phyloP scores from a whole-genome alignment of 352 stramenopile species.

The Thalassiosira delicatula region DNA sequence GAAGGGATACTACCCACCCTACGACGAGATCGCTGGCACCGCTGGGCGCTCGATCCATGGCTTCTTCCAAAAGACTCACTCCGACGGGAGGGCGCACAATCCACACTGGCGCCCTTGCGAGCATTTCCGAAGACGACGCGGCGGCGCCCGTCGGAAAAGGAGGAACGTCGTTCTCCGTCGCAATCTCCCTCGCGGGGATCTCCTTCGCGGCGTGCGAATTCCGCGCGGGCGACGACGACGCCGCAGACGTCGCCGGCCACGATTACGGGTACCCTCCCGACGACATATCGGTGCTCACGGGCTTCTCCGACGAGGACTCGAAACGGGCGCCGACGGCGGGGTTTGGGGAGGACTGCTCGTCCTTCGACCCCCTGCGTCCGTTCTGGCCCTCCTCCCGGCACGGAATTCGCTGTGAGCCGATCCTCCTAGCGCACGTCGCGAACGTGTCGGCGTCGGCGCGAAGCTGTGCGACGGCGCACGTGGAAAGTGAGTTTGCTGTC shows the following conservation, averaged over 20 bases:
- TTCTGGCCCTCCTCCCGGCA: slow-evolving; percentile 56
- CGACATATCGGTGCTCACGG: slow-evolving; percentile 66
- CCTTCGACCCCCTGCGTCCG: slow-evolving; percentile 47
- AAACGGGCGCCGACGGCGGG: slow-evolving; percentile 29
- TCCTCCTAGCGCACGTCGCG: slow-evolving; percentile 56
- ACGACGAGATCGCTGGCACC: background rate
- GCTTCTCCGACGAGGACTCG: slow-evolving; percentile 59
- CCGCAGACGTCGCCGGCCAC: background rate
- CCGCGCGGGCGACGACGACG: slow-evolving; percentile 3
- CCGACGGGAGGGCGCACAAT: background rate
- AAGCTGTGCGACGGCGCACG: slow-evolving; percentile 13
- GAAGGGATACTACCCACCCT: background rate
- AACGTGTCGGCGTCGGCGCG: slow-evolving; percentile 39
- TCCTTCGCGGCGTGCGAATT: slow-evolving; percentile 61
- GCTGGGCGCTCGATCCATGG: slow-evolving; percentile 6
- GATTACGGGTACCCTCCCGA: slow-evolving; percentile 28
- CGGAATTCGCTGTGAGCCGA: slow-evolving; percentile 50
- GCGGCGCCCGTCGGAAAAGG: background rate
- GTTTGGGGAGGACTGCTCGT: no score
- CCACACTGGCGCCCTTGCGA: slow-evolving; percentile 10
- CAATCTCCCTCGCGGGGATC: slow-evolving; percentile 41
- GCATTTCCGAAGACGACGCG: background rate
- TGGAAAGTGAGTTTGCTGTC: slow-evolving; percentile 45
- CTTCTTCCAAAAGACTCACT: slow-evolving; percentile 14
- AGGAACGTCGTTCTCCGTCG: slow-evolving; percentile 31